Percentiles rank a stretch among this genome's conserved stretches.
Conservation (phyloP, 2,329 filamentous ascomycete species). For the Aspergillus fumigatus region DNA sequence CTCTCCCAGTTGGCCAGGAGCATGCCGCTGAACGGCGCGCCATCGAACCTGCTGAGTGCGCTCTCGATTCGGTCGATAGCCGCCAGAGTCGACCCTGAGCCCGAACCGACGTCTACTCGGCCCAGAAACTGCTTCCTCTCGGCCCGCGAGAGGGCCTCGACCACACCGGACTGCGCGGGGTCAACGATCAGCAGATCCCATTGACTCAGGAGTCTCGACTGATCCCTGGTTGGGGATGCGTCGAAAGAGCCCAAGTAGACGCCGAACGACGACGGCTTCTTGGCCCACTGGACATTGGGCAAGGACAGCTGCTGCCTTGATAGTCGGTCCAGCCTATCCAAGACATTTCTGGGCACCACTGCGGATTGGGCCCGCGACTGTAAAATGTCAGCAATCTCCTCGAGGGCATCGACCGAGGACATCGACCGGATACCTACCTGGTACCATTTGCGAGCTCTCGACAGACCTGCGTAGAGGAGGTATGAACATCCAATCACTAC, state of each 20-base stretch:
- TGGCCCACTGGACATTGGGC: slow-evolving; percentile 5
- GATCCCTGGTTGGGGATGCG: slow-evolving; percentile 25
- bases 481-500: slow-evolving; percentile 26
- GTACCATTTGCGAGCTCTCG: slow-evolving; percentile 20
- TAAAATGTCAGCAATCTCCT: neutral
- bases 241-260: slow-evolving; percentile 41
- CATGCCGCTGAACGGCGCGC: slow-evolving; percentile 35
- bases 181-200: slow-evolving; percentile 46
- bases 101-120: slow-evolving; percentile 28
- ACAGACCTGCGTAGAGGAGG: slow-evolving; percentile 23
- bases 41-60: slow-evolving; percentile 22
- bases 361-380: slow-evolving; percentile 23
- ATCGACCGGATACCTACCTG: slow-evolving; percentile 21
- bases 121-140: slow-evolving; percentile 24
- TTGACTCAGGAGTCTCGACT: slow-evolving; percentile 34
- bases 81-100: slow-evolving; percentile 19
- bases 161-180: slow-evolving; percentile 34
- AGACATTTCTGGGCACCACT: slow-evolving; percentile 21
- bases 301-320: slow-evolving; percentile 20
- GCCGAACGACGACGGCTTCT: slow-evolving; percentile 37
- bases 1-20: slow-evolving; percentile 42
- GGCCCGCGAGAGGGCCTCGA: slow-evolving; percentile 27
- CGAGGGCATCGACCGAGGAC: neutral
- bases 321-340: slow-evolving; percentile 19
- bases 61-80: slow-evolving; percentile 28